Evolutionary conservation across 495 filamentous ascomycete species (phyloP).

Genomic region (Aspergillus baeticus): DNA sequence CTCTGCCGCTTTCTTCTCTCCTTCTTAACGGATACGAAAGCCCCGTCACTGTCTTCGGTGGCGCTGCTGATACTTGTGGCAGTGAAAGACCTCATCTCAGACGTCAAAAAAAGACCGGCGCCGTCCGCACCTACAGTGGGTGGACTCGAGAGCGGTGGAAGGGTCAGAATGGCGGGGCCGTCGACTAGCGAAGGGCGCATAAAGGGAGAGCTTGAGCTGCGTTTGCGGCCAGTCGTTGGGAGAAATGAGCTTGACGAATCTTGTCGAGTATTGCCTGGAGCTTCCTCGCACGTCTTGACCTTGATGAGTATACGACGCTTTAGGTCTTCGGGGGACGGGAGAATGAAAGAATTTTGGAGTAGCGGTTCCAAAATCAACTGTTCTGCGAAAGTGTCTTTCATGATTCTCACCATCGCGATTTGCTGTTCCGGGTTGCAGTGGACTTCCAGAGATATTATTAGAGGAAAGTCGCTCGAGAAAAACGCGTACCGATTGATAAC

Average conservation of each 20-base stretch:
- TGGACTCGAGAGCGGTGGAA: conserved; percentile 59
- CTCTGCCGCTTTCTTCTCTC: conserved; percentile 61
- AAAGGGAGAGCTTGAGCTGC: conserved; percentile 78
- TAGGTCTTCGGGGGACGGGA: conserved; percentile 85
- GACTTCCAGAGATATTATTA: conserved; percentile 93
- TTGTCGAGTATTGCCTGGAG: conserved; percentile 40
- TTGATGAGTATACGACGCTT: conserved; percentile 85
- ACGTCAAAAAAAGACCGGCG: conserved; percentile 42
- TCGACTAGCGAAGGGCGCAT: conserved; percentile 57
- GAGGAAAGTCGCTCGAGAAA: conserved; percentile 71
- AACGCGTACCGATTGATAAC: conserved; percentile 95
- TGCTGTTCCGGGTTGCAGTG: conserved; percentile 87
- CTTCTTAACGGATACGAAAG: conserved; percentile 37
- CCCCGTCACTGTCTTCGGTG: conserved; percentile 63
- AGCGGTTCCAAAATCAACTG: conserved; percentile 75
- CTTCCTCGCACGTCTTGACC: conserved; percentile 69
- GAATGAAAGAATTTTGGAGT: conserved; percentile 56
- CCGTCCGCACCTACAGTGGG: conserved; percentile 48
- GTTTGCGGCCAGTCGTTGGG: conserved; percentile 64
- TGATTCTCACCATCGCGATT: conserved; percentile 83
- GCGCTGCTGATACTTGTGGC: conserved; percentile 58
- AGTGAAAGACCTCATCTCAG: conserved; percentile 51
- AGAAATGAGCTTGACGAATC: conserved; percentile 36
- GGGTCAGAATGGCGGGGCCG: conserved; percentile 47
- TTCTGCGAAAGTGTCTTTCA: conserved; percentile 77